phyloP scores from a whole-genome alignment of 2,329 filamentous ascomycete species.

The Berkeleyomyces basicola region DNA sequence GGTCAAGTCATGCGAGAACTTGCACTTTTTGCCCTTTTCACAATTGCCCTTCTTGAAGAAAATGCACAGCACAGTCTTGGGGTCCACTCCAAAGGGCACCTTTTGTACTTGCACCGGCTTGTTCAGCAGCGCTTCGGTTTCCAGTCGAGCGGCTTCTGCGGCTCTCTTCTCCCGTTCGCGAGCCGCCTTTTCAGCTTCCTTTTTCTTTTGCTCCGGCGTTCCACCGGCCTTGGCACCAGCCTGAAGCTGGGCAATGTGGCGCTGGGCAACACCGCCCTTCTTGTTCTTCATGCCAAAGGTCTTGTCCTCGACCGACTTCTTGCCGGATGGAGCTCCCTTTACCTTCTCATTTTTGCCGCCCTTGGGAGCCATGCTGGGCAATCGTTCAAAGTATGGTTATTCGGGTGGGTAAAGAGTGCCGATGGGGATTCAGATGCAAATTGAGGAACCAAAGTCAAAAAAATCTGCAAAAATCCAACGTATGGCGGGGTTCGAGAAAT shows the following conservation, averaged over 20 bases:
- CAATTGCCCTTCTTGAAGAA: constrained; percentile 97
- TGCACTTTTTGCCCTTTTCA: constrained; percentile 95
- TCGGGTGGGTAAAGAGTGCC: not conserved
- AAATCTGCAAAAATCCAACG: not conserved
- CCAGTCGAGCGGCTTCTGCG: constrained; percentile 66
- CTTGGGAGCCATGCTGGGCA: constrained; percentile 56
- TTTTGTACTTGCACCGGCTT: constrained; percentile 94
- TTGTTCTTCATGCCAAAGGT: constrained; percentile 99
- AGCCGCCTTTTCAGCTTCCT: constrained; percentile 45
- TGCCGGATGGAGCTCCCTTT: constrained; percentile 40
- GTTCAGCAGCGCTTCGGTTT: constrained; percentile 67
- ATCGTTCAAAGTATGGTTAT: not conserved
- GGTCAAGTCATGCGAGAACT: constrained; percentile 84
- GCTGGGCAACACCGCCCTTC: constrained; percentile 83
- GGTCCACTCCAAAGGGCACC: constrained; percentile 92
- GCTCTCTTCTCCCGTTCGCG: constrained; percentile 82
- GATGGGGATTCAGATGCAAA: not conserved
- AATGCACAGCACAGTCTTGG: constrained; percentile 90
- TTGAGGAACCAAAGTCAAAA: not conserved
- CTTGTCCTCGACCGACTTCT: constrained; percentile 76
- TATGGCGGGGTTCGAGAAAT: not conserved
- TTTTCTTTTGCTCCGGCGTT: constrained; percentile 76
- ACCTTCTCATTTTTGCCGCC: constrained; percentile 21
- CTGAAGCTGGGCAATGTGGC: constrained; percentile 70
- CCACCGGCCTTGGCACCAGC: constrained; percentile 58